Conservation (phyloP, 352 stramenopile genomes). For the Globisporangium paroecandrum region DNA sequence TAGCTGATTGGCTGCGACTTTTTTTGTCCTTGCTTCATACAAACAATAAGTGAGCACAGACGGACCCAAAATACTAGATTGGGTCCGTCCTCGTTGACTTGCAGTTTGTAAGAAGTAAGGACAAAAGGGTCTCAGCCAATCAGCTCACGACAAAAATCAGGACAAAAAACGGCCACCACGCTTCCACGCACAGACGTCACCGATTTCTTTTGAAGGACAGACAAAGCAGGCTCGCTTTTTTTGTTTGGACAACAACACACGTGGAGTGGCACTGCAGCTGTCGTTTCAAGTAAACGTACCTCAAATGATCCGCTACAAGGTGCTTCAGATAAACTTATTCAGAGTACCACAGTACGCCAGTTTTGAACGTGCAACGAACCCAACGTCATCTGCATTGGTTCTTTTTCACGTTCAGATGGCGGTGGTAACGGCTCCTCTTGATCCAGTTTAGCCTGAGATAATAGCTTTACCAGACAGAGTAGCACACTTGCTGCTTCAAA, state of each 20-base stretch:
- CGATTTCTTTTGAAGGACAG: conserved; percentile 26
- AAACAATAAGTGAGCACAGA: too few species aligned
- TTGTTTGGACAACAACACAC: conserved; percentile 14
- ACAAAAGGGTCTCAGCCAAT: too few species aligned
- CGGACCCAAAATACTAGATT: too few species aligned
- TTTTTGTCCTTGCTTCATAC: too few species aligned
- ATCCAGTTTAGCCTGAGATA: neutral
- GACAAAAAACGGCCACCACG: too few species aligned
- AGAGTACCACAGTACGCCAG: neutral
- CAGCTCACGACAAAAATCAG: too few species aligned
- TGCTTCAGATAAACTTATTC: too few species aligned
- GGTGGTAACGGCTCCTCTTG: conserved; percentile 14
- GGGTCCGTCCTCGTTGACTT: too few species aligned
- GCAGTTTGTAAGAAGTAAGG: too few species aligned
- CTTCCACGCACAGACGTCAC: conserved; percentile 58
- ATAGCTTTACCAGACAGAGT: too few species aligned
- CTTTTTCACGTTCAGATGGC: conserved; percentile 14
- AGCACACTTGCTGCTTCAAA: neutral
- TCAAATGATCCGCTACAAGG: too few species aligned
- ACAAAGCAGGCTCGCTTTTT: conserved; percentile 7
- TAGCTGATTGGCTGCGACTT: too few species aligned
- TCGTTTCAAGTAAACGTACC: neutral
- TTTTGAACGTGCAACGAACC: conserved; percentile 18
- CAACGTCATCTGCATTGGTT: conserved; percentile 12
- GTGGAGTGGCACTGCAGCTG: neutral